Percentiles rank a stretch among this genome's conserved stretches.
Evolutionary conservation across 495 filamentous ascomycete genomes (phyloP).

Genomic region (Lineolata rhizophorae): DNA sequence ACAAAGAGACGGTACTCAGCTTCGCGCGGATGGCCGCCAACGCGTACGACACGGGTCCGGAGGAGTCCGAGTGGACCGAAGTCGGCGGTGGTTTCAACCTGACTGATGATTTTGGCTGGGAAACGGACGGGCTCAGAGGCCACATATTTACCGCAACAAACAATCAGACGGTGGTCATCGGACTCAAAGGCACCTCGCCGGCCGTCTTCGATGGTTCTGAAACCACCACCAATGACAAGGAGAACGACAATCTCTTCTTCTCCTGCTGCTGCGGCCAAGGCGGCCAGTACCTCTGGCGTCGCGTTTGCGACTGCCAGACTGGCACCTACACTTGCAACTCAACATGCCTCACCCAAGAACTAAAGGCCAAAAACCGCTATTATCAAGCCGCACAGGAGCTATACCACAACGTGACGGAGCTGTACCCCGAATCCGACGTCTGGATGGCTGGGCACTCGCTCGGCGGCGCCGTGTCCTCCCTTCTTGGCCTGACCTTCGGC

Average conservation of each 20-base stretch:
- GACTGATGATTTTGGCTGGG: constrained; percentile 73
- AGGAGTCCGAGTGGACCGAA: not conserved
- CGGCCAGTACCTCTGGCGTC: constrained; percentile 60
- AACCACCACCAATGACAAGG: constrained; percentile 90
- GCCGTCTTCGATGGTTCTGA: constrained; percentile 90
- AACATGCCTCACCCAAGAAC: constrained; percentile 56
- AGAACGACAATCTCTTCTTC: constrained; percentile 94
- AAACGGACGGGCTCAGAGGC: constrained; percentile 68
- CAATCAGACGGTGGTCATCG: constrained; percentile 76
- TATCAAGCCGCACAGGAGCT: constrained; percentile 72
- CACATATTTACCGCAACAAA: constrained; percentile 76
- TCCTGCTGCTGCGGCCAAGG: constrained; percentile 94
- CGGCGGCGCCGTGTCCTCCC: constrained; percentile 63
- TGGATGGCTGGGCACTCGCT: constrained; percentile 85
- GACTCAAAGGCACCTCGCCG: constrained; percentile 68
- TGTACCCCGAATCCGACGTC: constrained; percentile 69
- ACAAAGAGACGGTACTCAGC: constrained; percentile 64
- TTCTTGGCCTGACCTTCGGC: constrained; percentile 80
- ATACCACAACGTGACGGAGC: constrained; percentile 72
- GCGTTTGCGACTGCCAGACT: constrained; percentile 79
- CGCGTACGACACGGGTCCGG: constrained; percentile 47
- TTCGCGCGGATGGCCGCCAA: constrained; percentile 74
- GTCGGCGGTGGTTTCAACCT: constrained; percentile 59
- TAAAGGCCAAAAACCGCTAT: constrained; percentile 69
- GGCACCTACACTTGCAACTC: constrained; percentile 73